Evolutionary conservation across 2,329 filamentous ascomycete species (phyloP).

Genomic region (Bisporella sp.): DNA sequence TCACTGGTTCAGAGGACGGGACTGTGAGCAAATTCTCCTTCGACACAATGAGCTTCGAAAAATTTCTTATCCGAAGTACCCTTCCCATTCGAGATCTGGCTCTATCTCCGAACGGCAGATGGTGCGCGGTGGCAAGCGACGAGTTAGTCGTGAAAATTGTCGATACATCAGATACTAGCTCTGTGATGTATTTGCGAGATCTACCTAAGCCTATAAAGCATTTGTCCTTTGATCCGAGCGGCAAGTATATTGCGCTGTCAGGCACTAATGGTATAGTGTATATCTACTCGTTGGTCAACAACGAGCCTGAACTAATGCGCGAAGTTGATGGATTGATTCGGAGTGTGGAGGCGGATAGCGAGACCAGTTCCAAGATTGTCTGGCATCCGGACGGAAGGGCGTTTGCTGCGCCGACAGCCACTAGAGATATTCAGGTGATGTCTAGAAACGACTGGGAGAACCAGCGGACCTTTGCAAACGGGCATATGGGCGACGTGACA

Average conservation of each 20-base stretch:
- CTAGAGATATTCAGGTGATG: slow-evolving; percentile 76
- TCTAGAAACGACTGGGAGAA: slow-evolving; percentile 88
- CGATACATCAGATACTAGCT: slow-evolving; percentile 68
- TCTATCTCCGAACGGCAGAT: slow-evolving; percentile 72
- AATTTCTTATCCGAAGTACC: slow-evolving; percentile 76
- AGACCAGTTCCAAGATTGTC: slow-evolving; percentile 64
- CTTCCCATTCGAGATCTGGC: slow-evolving; percentile 81
- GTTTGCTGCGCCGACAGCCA: slow-evolving; percentile 78
- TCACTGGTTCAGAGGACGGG: slow-evolving; percentile 88
- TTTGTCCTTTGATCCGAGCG: slow-evolving; percentile 77
- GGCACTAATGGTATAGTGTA: slow-evolving; percentile 88
- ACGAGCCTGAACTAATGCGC: slow-evolving; percentile 73
- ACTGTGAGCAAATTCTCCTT: slow-evolving; percentile 94
- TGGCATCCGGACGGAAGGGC: slow-evolving; percentile 96
- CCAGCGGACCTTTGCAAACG: slow-evolving; percentile 70
- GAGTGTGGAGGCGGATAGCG: slow-evolving; percentile 67
- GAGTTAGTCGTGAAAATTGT: slow-evolving; percentile 89
- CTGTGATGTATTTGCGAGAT: slow-evolving; percentile 72
- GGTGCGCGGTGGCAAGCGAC: slow-evolving; percentile 95
- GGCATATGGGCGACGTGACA: slow-evolving; percentile 79
- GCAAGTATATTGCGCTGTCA: slow-evolving; percentile 69
- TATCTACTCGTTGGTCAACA: slow-evolving; percentile 73
- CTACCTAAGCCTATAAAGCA: slow-evolving; percentile 88
- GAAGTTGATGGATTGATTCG: slow-evolving; percentile 84
- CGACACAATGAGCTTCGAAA: slow-evolving; percentile 64